phyloP scores from a whole-genome alignment of 495 filamentous ascomycete species.

The Pyrenula aspistea region DNA sequence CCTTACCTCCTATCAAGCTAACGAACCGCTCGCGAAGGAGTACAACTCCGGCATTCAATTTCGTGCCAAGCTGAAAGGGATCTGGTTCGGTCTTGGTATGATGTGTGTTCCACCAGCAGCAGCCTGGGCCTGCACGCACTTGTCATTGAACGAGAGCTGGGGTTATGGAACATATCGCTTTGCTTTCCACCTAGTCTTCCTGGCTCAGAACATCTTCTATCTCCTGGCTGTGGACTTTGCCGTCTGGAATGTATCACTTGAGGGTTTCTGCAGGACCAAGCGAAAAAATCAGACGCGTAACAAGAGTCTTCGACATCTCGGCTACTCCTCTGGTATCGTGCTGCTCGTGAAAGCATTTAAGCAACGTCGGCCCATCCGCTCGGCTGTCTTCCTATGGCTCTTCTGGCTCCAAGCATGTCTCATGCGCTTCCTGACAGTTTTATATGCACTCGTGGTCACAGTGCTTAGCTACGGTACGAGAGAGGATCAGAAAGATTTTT shows the following conservation, averaged over 20 bases:
- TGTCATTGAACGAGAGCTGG: not conserved
- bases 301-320: not conserved
- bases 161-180: not conserved
- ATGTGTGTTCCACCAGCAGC: not conserved
- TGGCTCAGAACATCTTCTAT: not conserved
- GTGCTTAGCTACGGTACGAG: not conserved
- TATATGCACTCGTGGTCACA: not conserved
- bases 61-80: not conserved
- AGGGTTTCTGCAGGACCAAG: not conserved
- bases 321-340: not conserved
- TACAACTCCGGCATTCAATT: not conserved
- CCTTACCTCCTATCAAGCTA: not conserved
- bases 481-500: not conserved
- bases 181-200: not conserved
- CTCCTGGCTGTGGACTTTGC: not conserved
- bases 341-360: not conserved
- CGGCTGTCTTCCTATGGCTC: not conserved
- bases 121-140: not conserved
- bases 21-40: not conserved
- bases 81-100: not conserved
- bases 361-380: not conserved
- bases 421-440: not conserved
- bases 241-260: not conserved
- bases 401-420: not conserved
- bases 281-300: not conserved